A percentile compares a stretch with the other conserved stretches of the same genome.
These are phyloP conservation scores for Phytophthora hibernalis DNA, from an alignment of 352 stramenopile genomes.

Conservation along the genomic window DNA sequence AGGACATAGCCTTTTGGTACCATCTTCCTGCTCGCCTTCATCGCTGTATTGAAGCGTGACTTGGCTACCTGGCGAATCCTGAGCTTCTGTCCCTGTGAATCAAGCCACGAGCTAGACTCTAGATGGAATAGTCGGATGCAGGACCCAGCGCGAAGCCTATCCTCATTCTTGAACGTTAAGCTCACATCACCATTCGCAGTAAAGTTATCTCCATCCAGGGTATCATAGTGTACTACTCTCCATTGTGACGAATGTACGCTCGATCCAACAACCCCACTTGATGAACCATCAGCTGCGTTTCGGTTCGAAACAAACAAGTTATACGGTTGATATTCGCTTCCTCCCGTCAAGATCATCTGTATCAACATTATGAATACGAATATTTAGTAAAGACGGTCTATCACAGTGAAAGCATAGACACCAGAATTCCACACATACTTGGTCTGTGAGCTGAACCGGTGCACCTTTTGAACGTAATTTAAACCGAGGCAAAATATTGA, in stretches of 20 bases:
- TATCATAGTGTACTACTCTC: conserved; percentile 68
- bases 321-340: conserved; percentile 52
- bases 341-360: conserved; percentile 63
- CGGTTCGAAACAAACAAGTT: conserved; percentile 76
- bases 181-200: conserved; percentile 1
- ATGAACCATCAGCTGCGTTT: conserved; percentile 39
- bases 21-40: conserved; percentile 48
- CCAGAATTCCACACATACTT: conserved; percentile 37
- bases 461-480: conserved; percentile 72
- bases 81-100: conserved; percentile 24
- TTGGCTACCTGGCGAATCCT: conserved; percentile 5
- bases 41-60: conserved; percentile 60
- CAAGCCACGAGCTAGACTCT: conserved; percentile 71
- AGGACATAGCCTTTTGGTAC: conserved; percentile 40
- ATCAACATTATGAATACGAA: conserved; percentile 1
- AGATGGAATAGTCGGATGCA: conserved; percentile 74
- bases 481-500: conserved; percentile 64
- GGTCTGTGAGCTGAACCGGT: conserved; percentile 70
- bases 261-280: conserved; percentile 57
- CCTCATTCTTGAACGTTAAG: conserved; percentile 13
- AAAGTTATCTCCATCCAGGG: conserved; percentile 23
- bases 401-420: neutral
- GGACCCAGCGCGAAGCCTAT: conserved; percentile 52
- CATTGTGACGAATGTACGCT: conserved; percentile 65
- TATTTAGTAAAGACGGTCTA: neutral